Evolutionary conservation across 1,284 basidiomycete genomes (phyloP).

Genomic region (Cystobasidium slooffiae): DNA sequence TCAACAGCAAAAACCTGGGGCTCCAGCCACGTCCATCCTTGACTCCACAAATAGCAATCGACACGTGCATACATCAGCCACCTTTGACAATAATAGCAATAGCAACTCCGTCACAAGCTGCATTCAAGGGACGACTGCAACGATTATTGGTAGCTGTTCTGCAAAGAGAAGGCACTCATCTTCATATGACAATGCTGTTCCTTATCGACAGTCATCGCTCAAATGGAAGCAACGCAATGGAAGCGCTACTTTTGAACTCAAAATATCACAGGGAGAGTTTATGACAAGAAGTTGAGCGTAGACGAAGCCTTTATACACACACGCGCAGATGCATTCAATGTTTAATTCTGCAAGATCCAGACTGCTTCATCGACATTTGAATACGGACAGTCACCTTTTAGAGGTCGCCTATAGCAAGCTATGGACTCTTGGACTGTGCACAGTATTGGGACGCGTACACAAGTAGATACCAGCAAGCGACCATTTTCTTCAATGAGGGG

Average conservation of each 20-base stretch:
- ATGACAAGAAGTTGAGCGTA: neutral
- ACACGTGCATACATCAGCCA: neutral
- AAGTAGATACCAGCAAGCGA: no score
- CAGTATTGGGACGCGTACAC: no score
- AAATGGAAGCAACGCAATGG: slow-evolving; percentile 37
- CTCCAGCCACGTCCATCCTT: neutral
- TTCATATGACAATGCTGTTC: neutral
- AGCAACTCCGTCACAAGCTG: neutral
- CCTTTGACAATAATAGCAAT: neutral
- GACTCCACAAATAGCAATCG: slow-evolving; percentile 6
- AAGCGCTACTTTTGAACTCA: slow-evolving; percentile 33
- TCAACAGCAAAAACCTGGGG: slow-evolving; percentile 6
- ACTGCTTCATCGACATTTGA: no score
- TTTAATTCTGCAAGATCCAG: neutral
- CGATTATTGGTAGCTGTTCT: neutral
- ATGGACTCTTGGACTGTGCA: no score
- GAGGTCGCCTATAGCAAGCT: no score
- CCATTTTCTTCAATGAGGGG: no score
- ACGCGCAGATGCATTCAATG: neutral
- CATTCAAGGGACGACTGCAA: neutral
- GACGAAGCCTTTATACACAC: neutral
- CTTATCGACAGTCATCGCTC: slow-evolving; percentile 36
- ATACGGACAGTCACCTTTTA: no score
- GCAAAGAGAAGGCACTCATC: neutral
- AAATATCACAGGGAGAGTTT: slow-evolving; percentile 36